Evolutionary conservation across 768 basidiomycete species (phyloP).

Genomic region (Cystofilobasidium macerans): DNA sequence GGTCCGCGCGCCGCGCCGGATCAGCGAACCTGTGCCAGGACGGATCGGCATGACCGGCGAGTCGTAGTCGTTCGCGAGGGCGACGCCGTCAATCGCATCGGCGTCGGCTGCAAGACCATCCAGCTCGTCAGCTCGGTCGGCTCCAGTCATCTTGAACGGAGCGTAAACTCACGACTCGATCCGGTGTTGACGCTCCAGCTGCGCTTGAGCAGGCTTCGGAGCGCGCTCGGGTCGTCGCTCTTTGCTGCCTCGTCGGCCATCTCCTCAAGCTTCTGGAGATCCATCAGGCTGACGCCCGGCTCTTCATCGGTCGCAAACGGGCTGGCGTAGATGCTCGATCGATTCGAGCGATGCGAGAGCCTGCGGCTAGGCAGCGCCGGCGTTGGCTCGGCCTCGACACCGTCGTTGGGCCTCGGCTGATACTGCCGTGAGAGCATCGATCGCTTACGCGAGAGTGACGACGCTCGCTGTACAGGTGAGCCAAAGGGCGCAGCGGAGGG

Average conservation of each 20-base stretch:
- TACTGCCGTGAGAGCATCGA: constrained; percentile 95
- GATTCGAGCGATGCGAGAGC: constrained; percentile 38
- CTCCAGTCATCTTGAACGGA: not conserved
- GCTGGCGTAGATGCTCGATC: constrained; percentile 52
- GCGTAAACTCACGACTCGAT: not conserved
- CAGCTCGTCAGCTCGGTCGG: not conserved
- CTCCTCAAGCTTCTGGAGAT: constrained; percentile 87
- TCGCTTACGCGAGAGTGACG: constrained; percentile 62
- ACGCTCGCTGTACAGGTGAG: constrained; percentile 40
- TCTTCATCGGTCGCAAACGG: constrained; percentile 51
- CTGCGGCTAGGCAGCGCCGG: constrained; percentile 31
- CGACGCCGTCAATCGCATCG: constrained; percentile 57
- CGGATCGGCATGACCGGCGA: constrained; percentile 78
- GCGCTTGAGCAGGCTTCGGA: constrained; percentile 66
- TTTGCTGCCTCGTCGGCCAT: constrained; percentile 79
- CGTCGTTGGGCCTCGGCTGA: constrained; percentile 65
- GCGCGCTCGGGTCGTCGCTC: constrained; percentile 68
- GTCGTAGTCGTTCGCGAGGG: constrained; percentile 62
- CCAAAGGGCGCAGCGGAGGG: constrained; percentile 32
- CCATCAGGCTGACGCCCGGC: constrained; percentile 71
- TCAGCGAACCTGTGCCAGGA: constrained; percentile 58
- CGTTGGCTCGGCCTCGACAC: constrained; percentile 55
- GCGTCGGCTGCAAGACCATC: constrained; percentile 43
- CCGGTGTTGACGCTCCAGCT: constrained; percentile 57
- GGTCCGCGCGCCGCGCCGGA: constrained; percentile 83